phyloP scores from a whole-genome alignment of 2,329 filamentous ascomycete genomes.

The Botryotinia globosa region DNA sequence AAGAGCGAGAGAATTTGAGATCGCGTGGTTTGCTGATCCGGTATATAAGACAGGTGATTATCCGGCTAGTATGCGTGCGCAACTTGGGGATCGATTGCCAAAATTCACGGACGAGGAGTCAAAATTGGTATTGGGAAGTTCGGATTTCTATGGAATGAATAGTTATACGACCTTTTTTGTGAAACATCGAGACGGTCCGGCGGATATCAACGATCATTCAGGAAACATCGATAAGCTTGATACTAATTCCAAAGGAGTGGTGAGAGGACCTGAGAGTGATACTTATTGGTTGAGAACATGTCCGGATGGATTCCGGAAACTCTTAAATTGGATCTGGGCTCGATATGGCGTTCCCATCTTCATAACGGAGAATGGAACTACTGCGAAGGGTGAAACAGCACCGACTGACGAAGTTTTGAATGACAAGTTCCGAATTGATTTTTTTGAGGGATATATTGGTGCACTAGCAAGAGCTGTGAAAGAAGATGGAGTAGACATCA shows the following conservation, averaged over 20 bases:
- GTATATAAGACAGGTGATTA: slow-evolving; percentile 76
- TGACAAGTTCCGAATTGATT: slow-evolving; percentile 76
- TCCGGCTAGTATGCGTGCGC: slow-evolving; percentile 75
- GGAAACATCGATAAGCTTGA: slow-evolving; percentile 73
- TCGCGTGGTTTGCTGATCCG: slow-evolving; percentile 82
- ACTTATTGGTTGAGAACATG: slow-evolving; percentile 75
- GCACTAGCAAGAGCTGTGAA: slow-evolving; percentile 71
- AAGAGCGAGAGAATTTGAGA: slow-evolving; percentile 80
- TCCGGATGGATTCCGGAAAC: slow-evolving; percentile 70
- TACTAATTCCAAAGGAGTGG: slow-evolving; percentile 67
- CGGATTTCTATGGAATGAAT: slow-evolving; percentile 93
- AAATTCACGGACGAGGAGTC: slow-evolving; percentile 65
- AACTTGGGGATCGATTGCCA: slow-evolving; percentile 76
- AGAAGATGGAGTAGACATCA: slow-evolving; percentile 72
- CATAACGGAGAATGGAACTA: slow-evolving; percentile 85
- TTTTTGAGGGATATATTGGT: slow-evolving; percentile 72
- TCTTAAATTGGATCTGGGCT: slow-evolving; percentile 73
- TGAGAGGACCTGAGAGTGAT: slow-evolving; percentile 76
- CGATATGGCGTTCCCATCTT: slow-evolving; percentile 78
- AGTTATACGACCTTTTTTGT: slow-evolving; percentile 87
- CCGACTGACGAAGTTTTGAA: slow-evolving; percentile 65
- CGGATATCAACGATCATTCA: slow-evolving; percentile 63
- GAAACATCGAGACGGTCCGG: slow-evolving; percentile 61
- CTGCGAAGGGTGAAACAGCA: slow-evolving; percentile 77
- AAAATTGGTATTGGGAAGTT: slow-evolving; percentile 70